Percentiles rank a stretch among this genome's conserved stretches.
Evolutionary conservation across 495 filamentous ascomycete species (phyloP).

Genomic region (Aspergillus hancockii): DNA sequence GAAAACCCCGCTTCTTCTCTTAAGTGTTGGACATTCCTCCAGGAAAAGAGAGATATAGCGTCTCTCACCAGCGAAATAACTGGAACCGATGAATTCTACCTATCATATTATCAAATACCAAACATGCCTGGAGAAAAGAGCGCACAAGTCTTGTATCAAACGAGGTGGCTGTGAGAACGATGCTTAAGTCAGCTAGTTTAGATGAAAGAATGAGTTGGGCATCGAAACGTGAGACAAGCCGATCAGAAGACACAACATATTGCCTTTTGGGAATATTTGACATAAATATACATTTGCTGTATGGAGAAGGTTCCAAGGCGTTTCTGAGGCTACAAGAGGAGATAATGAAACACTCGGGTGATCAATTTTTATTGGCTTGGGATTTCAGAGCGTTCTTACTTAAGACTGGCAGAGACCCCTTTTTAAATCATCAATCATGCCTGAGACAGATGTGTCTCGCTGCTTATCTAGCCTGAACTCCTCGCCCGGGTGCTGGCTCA

Average conservation of each 20-base stretch:
- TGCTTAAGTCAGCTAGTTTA: not conserved
- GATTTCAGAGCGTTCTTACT: not conserved
- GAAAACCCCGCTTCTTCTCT: not conserved
- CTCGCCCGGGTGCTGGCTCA: not conserved
- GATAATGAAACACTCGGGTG: not conserved
- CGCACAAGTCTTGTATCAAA: not conserved
- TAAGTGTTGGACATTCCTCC: not conserved
- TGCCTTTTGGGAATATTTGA: not conserved
- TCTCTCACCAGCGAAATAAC: not conserved
- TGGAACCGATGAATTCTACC: not conserved
- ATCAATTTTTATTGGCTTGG: not conserved
- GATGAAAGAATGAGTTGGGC: not conserved
- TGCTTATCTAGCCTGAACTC: not conserved
- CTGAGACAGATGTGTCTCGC: not conserved
- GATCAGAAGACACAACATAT: conserved; percentile 3
- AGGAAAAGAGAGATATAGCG: not conserved
- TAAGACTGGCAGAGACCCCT: not conserved
- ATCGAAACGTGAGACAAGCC: not conserved
- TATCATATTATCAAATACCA: not conserved
- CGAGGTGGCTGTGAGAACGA: not conserved
- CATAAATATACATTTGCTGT: not conserved
- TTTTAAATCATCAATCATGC: not conserved
- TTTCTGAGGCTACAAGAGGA: conserved; percentile 6
- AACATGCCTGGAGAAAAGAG: not conserved
- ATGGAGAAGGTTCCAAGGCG: not conserved